Evolutionary conservation across 768 basidiomycete genomes (phyloP).

Genomic region (Mycena metata): DNA sequence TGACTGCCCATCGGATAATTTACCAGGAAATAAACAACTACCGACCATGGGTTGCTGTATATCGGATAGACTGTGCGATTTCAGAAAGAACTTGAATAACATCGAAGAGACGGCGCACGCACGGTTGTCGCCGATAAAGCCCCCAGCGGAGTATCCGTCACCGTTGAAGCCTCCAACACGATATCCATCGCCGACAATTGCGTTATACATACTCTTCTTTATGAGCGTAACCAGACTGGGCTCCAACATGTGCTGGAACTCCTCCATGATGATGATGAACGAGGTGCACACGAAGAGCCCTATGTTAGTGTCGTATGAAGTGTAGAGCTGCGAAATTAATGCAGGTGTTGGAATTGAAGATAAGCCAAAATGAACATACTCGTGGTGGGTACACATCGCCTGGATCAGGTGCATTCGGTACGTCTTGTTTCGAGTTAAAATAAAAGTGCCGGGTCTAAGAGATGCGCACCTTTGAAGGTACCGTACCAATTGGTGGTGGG

Average conservation of each 20-base stretch:
- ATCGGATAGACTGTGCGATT: conserved; percentile 43
- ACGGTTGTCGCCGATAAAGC: conserved; percentile 48
- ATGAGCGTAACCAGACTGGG: conserved; percentile 42
- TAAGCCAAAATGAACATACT: neutral
- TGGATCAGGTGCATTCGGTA: conserved; percentile 15
- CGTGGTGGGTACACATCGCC: conserved; percentile 12
- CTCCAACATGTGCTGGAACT: conserved; percentile 46
- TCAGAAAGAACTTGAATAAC: neutral
- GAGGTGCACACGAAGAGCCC: conserved; percentile 48
- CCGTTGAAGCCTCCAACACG: conserved; percentile 48
- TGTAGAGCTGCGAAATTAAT: conserved; percentile 37
- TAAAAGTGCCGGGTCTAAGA: neutral
- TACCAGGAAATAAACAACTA: neutral
- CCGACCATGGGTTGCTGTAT: conserved; percentile 48
- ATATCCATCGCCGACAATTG: conserved; percentile 49
- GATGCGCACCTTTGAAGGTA: conserved; percentile 39
- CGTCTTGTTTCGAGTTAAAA: neutral
- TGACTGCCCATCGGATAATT: neutral
- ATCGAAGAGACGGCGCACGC: neutral
- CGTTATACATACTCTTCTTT: conserved; percentile 50
- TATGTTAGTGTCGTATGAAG: conserved; percentile 46
- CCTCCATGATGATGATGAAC: conserved; percentile 49
- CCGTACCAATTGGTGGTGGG: conserved; percentile 48
- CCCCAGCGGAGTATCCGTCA: conserved; percentile 49
- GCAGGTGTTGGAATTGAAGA: neutral